phyloP scores from a whole-genome alignment of 192 early-diverging fungal genomes.

The Backusella australiensis region DNA sequence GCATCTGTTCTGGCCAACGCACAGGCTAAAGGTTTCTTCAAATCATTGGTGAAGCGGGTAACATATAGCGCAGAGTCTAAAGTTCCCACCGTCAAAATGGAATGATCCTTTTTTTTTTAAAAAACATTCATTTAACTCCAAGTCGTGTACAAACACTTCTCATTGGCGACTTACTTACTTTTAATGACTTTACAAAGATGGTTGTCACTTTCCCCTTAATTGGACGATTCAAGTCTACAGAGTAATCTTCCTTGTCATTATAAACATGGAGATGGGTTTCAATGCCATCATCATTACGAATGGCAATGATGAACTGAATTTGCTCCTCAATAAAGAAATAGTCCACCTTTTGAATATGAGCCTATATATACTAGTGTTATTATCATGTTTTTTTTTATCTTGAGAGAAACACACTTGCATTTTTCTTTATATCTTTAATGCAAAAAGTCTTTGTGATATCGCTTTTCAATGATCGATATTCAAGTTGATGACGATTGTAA shows the following conservation, averaged over 20 bases:
- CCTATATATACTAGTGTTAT: slow-evolving; percentile 24
- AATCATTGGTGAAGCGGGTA: not conserved
- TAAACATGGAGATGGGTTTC: not conserved
- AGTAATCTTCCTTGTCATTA: not conserved
- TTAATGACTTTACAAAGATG: not conserved
- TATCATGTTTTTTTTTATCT: not conserved
- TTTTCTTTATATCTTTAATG: not conserved
- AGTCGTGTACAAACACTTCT: not conserved
- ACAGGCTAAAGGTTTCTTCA: not conserved
- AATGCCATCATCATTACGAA: not conserved
- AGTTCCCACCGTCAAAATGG: slow-evolving; percentile 1
- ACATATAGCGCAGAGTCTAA: slow-evolving; percentile 7
- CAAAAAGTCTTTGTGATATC: not conserved
- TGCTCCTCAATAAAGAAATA: not conserved
- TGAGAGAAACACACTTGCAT: not conserved
- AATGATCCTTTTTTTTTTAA: not conserved
- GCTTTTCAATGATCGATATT: not conserved
- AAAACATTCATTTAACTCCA: not conserved
- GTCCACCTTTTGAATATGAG: not conserved
- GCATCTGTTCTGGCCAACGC: slow-evolving; percentile 2
- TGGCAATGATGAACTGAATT: not conserved
- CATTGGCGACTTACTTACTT: not conserved
- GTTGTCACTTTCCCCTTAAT: not conserved
- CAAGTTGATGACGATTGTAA: not conserved
- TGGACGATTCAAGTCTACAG: not conserved